Conservation (phyloP, 2,329 filamentous ascomycete species). For the Helotiales sp. region DNA sequence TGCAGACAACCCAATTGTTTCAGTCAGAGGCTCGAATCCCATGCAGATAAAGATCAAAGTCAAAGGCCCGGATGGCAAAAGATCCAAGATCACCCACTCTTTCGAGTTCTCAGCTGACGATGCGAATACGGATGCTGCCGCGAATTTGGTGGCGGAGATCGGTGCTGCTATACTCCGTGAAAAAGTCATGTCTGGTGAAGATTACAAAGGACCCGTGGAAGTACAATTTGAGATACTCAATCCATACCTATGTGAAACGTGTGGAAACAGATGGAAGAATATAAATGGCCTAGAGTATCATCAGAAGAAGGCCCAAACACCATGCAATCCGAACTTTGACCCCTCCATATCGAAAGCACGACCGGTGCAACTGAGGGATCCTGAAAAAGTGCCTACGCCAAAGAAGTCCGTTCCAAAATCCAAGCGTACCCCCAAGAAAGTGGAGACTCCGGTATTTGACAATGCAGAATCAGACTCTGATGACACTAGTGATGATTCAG, state of each 20-base stretch:
- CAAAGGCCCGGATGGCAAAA: slow-evolving; percentile 11
- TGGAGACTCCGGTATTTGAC: neutral
- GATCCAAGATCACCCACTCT: slow-evolving; percentile 14
- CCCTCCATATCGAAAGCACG: slow-evolving; percentile 3
- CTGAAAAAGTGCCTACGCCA: neutral
- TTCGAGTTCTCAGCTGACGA: slow-evolving; percentile 26
- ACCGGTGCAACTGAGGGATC: neutral
- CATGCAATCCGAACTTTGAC: slow-evolving; percentile 35
- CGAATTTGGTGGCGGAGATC: slow-evolving; percentile 31
- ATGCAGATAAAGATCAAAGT: slow-evolving; percentile 32
- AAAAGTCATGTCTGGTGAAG: slow-evolving; percentile 15
- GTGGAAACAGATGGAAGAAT: slow-evolving; percentile 33
- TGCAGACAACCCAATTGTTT: slow-evolving; percentile 28
- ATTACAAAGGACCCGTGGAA: slow-evolving; percentile 14
- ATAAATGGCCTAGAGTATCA: slow-evolving; percentile 37
- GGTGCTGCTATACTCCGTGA: slow-evolving; percentile 24
- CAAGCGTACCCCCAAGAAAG: neutral
- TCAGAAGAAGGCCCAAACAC: slow-evolving; percentile 29
- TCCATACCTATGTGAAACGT: slow-evolving; percentile 33
- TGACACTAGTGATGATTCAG: slow-evolving; percentile 23
- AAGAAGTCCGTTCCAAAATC: neutral
- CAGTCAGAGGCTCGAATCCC: slow-evolving; percentile 30
- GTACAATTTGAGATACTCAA: slow-evolving; percentile 22
- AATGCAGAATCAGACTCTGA: neutral
- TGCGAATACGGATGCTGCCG: slow-evolving; percentile 20